phyloP scores from a whole-genome alignment of 345 rosid genomes.

The Bruguiera gymnorhiza region DNA sequence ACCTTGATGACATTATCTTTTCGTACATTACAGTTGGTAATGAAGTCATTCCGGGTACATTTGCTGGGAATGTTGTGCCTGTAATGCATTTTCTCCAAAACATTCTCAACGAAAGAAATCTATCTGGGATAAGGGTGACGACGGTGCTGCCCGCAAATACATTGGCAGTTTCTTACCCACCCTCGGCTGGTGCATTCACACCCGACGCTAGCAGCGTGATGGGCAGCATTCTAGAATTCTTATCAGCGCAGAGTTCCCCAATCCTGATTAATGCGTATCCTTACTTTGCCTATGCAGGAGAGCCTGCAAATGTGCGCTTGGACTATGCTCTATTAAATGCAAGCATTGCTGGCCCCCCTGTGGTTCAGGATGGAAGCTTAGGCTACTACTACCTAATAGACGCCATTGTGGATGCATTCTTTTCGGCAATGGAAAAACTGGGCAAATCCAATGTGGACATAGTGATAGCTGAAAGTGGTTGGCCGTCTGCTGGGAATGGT shows the following conservation, averaged over 20 bases:
- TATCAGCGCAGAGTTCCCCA: conserved; percentile 7
- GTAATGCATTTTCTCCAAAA: conserved; percentile 9
- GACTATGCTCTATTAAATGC: conserved; percentile 22
- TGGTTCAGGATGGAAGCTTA: conserved; percentile 15
- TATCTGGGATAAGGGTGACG: not conserved
- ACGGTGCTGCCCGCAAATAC: not conserved
- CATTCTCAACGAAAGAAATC: not conserved
- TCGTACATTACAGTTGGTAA: conserved; percentile 13
- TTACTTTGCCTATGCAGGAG: conserved; percentile 11
- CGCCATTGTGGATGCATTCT: conserved; percentile 18
- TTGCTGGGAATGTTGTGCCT: not conserved
- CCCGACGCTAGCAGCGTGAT: not conserved
- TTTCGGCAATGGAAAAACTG: conserved; percentile 29
- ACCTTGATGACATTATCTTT: not conserved
- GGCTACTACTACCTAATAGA: conserved; percentile 20
- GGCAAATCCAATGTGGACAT: conserved; percentile 4
- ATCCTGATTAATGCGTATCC: conserved; percentile 23
- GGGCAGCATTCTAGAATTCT: not conserved
- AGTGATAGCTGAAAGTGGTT: conserved; percentile 39
- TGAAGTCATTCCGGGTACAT: conserved; percentile 6
- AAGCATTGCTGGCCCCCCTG: not conserved
- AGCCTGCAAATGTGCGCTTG: not conserved
- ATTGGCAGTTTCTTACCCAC: conserved; percentile 15
- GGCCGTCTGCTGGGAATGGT: conserved; percentile 45
- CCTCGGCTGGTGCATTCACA: conserved; percentile 12